These are phyloP conservation scores for Pachyrhizus erosus DNA, from an alignment of 306 rosid genomes.

Conservation along the genomic window DNA sequence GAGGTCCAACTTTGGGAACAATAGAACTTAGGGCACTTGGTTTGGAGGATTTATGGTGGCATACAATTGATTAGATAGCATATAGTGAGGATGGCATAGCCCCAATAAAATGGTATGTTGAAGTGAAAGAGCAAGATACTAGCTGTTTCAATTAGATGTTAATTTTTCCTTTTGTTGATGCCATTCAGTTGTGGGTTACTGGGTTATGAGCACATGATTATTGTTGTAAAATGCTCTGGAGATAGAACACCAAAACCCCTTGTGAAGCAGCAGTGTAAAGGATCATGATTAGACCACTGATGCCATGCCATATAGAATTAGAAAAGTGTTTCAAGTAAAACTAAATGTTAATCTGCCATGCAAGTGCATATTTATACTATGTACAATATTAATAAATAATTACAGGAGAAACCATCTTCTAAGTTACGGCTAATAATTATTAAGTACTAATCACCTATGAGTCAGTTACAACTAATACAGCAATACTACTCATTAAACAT, in stretches of 20 bases:
- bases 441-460: not conserved
- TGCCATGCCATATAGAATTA: not conserved
- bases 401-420: not conserved
- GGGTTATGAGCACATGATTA: not conserved
- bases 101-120: too few relatives aligned
- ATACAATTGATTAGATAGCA: too few relatives aligned
- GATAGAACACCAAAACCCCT: not conserved
- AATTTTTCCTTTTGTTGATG: not conserved
- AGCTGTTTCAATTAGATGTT: not conserved
- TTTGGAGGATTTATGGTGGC: too few relatives aligned
- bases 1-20: too few relatives aligned
- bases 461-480: slow-evolving; percentile 1
- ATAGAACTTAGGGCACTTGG: too few relatives aligned
- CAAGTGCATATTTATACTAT: not conserved
- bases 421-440: not conserved
- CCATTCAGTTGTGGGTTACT: not conserved
- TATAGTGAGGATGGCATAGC: too few relatives aligned
- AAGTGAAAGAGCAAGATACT: not conserved
- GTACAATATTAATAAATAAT: not conserved
- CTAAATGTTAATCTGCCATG: not conserved
- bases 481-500: slow-evolving; percentile 8
- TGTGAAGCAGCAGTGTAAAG: not conserved
- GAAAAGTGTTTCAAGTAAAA: not conserved
- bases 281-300: not conserved
- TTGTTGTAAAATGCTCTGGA: not conserved